Conservation (phyloP, 2,329 filamentous ascomycete genomes). For the Plenodomus lindquistii region DNA sequence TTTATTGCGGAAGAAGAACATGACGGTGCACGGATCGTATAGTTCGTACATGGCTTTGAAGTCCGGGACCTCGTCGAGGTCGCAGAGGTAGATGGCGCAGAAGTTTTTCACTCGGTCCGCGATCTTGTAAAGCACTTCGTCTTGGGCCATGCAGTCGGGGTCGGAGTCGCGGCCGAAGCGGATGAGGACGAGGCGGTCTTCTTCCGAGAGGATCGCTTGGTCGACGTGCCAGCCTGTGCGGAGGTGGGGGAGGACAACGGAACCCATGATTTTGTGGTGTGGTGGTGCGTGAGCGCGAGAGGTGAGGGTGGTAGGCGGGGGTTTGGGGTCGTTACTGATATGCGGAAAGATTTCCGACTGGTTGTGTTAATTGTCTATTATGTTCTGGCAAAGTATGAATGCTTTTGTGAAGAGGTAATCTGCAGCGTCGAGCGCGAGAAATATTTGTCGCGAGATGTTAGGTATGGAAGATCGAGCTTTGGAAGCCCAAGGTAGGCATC, state of each 20-base stretch:
- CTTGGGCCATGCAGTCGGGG: conserved; percentile 78
- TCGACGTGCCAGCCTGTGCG: conserved; percentile 96
- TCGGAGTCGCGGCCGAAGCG: conserved; percentile 89
- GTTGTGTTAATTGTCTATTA: too few species aligned
- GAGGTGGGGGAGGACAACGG: conserved; percentile 89
- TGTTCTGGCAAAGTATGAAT: too few species aligned
- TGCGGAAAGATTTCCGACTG: background rate
- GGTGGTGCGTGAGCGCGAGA: background rate
- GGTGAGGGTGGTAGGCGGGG: background rate
- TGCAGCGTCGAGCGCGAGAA: background rate
- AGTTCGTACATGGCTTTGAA: conserved; percentile 96
- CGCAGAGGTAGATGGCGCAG: conserved; percentile 79
- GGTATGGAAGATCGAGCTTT: background rate
- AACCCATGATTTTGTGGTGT: conserved; percentile 62
- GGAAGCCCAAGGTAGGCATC: too few species aligned
- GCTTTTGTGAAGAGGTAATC: too few species aligned
- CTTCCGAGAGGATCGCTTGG: conserved; percentile 78
- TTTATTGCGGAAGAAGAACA: conserved; percentile 98
- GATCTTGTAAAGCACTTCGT: conserved; percentile 94
- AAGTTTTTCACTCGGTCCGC: conserved; percentile 94
- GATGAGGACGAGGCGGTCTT: conserved; percentile 91
- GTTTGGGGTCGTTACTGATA: too few species aligned
- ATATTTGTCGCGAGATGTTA: background rate
- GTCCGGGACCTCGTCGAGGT: conserved; percentile 66
- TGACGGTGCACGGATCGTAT: conserved; percentile 90